These are phyloP conservation scores for Pseudevernia furfuracea DNA, from an alignment of 495 filamentous ascomycete genomes.

Conservation along the genomic window DNA sequence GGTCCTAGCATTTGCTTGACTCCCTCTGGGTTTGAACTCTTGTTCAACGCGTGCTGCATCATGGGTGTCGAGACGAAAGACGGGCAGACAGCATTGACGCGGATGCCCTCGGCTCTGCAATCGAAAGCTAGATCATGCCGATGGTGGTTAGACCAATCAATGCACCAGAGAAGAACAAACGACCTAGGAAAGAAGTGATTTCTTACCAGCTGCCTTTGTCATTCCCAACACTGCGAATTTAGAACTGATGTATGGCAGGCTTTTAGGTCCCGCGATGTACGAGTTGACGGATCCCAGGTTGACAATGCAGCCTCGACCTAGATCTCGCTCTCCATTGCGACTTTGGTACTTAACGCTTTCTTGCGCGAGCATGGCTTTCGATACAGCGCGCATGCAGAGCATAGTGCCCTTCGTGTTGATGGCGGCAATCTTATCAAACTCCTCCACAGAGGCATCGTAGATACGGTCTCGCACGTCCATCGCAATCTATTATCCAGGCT, in stretches of 20 bases:
- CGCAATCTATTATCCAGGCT: neutral
- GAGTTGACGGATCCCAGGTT: constrained; percentile 38
- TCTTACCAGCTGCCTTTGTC: constrained; percentile 32
- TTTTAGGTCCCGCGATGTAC: constrained; percentile 28
- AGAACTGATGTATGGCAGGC: constrained; percentile 32
- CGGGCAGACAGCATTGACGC: constrained; percentile 19
- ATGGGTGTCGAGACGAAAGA: constrained; percentile 18
- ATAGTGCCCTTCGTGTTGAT: constrained; percentile 13
- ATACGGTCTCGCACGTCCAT: neutral
- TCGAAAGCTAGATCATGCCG: constrained; percentile 11
- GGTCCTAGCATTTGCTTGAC: neutral
- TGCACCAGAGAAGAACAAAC: neutral
- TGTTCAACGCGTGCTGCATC: neutral
- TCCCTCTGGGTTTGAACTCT: neutral
- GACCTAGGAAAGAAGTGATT: neutral
- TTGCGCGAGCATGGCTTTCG: constrained; percentile 8
- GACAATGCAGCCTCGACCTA: constrained; percentile 35
- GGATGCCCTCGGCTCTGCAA: constrained; percentile 2
- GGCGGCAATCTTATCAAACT: constrained; percentile 8
- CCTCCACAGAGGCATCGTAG: constrained; percentile 3
- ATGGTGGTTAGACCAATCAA: neutral
- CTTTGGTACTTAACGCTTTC: neutral
- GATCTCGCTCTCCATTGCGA: constrained; percentile 21
- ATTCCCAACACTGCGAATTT: constrained; percentile 43
- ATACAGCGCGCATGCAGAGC: constrained; percentile 12